Percentiles rank a stretch among this genome's conserved stretches.
Evolutionary conservation across 2,329 filamentous ascomycete species (phyloP).

Genomic region (Colletotrichum spinosum): DNA sequence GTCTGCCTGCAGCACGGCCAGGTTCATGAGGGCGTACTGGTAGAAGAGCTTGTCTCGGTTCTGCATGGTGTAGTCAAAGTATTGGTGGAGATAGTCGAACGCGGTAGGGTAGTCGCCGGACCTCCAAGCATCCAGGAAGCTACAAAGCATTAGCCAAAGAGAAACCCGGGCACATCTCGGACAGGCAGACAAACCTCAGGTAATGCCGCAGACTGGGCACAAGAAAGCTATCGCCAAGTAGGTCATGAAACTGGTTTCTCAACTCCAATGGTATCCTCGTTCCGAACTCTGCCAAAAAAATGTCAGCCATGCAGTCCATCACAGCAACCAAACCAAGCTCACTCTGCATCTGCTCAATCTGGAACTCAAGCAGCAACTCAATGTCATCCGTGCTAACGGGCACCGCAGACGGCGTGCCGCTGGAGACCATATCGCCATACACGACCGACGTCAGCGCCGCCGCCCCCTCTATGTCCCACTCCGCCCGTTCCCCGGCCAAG

Average conservation of each 20-base stretch:
- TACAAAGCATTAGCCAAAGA: conserved; percentile 48
- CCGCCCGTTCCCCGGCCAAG: conserved; percentile 59
- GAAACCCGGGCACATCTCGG: background rate
- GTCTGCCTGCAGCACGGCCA: conserved; percentile 93
- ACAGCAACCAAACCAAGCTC: conserved; percentile 41
- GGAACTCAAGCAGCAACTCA: conserved; percentile 85
- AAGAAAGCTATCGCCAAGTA: conserved; percentile 75
- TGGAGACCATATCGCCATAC: conserved; percentile 65
- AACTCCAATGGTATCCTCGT: conserved; percentile 81
- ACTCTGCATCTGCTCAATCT: conserved; percentile 90
- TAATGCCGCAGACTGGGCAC: conserved; percentile 82
- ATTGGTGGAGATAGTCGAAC: conserved; percentile 91
- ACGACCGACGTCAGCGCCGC: conserved; percentile 59
- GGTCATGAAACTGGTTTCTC: conserved; percentile 74
- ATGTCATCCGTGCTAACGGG: conserved; percentile 82
- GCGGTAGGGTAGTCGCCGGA: conserved; percentile 90
- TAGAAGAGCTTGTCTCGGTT: conserved; percentile 86
- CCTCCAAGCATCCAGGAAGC: conserved; percentile 92
- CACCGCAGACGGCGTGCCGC: conserved; percentile 52
- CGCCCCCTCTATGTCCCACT: conserved; percentile 58
- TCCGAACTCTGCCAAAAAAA: conserved; percentile 69
- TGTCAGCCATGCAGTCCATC: background rate
- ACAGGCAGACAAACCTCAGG: conserved; percentile 65
- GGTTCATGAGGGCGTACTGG: conserved; percentile 93
- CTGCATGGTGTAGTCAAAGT: conserved; percentile 97